Conservation (phyloP, 108 stramenopile genomes). For the Phaeodactylum tricornutum region DNA sequence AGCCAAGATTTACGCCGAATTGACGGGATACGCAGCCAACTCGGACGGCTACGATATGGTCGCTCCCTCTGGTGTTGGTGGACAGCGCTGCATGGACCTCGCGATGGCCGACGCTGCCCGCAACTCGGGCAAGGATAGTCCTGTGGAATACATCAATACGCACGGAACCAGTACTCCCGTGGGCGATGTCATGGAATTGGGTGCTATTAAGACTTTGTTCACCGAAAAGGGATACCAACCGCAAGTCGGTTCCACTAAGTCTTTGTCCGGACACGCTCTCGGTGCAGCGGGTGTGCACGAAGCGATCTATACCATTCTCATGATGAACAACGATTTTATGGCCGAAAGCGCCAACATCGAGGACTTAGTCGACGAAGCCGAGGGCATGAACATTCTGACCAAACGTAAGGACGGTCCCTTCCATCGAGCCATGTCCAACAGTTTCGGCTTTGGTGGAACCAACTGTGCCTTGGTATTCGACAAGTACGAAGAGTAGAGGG, state of each 20-base stretch:
- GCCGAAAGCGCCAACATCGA: slow-evolving; percentile 89
- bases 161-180: slow-evolving; percentile 99
- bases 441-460: slow-evolving; percentile 99
- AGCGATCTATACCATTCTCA: slow-evolving; percentile 90
- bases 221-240: slow-evolving; percentile 81
- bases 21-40: slow-evolving; percentile 93
- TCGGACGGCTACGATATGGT: slow-evolving; percentile 99
- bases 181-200: slow-evolving; percentile 90
- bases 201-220: slow-evolving; percentile 87
- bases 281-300: slow-evolving; percentile 98
- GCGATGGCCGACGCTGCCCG: slow-evolving; percentile 77
- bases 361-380: slow-evolving; percentile 83
- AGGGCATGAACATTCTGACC: slow-evolving; percentile 88
- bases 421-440: slow-evolving; percentile 93
- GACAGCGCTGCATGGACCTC: slow-evolving; percentile 84
- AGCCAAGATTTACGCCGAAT: slow-evolving; percentile 92
- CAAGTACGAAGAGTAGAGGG: slow-evolving; percentile 74
- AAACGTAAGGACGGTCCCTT: slow-evolving; percentile 85
- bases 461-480: slow-evolving; percentile 97
- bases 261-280: slow-evolving; percentile 91
- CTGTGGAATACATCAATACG: slow-evolving; percentile 94
- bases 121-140: slow-evolving; percentile 52
- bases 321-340: slow-evolving; percentile 93
- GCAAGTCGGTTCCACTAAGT: slow-evolving; percentile 94
- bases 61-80: slow-evolving; percentile 94